Evolutionary conservation across 2,329 filamentous ascomycete species (phyloP).

Genomic region (Talaromyces atroroseus): DNA sequence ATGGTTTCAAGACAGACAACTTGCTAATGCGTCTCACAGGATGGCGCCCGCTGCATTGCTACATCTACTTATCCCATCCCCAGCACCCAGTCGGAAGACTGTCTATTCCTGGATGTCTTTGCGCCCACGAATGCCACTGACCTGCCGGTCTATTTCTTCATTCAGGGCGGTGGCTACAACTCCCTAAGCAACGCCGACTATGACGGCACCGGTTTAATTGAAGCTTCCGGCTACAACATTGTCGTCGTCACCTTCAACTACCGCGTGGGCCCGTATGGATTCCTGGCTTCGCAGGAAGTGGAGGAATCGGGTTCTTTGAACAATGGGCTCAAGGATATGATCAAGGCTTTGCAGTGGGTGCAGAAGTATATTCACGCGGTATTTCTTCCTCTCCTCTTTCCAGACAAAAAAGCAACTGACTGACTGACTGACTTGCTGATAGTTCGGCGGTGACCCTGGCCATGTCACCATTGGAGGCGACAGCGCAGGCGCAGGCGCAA

Average conservation of each 20-base stretch:
- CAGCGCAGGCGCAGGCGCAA: slow-evolving; percentile 31
- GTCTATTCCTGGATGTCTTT: slow-evolving; percentile 40
- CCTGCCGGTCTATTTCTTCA: slow-evolving; percentile 60
- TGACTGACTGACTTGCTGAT: not conserved
- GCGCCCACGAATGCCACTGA: slow-evolving; percentile 33
- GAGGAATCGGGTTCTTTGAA: slow-evolving; percentile 26
- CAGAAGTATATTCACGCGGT: slow-evolving; percentile 29
- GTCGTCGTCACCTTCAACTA: slow-evolving; percentile 23
- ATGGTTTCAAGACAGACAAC: too few species aligned
- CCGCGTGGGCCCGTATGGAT: slow-evolving; percentile 23
- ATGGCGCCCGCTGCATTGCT: slow-evolving; percentile 57
- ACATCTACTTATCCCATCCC: slow-evolving; percentile 60
- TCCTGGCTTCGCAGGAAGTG: slow-evolving; percentile 42
- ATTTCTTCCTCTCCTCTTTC: not conserved
- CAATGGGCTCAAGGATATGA: slow-evolving; percentile 19
- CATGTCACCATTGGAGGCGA: slow-evolving; percentile 26
- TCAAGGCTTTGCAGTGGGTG: slow-evolving; percentile 21
- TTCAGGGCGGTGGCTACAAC: slow-evolving; percentile 60
- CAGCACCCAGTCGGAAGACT: slow-evolving; percentile 42
- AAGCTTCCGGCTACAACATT: slow-evolving; percentile 37
- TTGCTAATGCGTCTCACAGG: slow-evolving; percentile 21
- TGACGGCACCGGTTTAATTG: slow-evolving; percentile 57
- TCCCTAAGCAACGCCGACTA: slow-evolving; percentile 54
- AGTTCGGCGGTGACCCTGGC: slow-evolving; percentile 27
- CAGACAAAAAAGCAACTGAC: not conserved